A percentile compares a stretch with the other conserved stretches of the same genome.
These are phyloP conservation scores for Alternaria solani DNA, from an alignment of 2,329 filamentous ascomycete species.

Conservation along the genomic window DNA sequence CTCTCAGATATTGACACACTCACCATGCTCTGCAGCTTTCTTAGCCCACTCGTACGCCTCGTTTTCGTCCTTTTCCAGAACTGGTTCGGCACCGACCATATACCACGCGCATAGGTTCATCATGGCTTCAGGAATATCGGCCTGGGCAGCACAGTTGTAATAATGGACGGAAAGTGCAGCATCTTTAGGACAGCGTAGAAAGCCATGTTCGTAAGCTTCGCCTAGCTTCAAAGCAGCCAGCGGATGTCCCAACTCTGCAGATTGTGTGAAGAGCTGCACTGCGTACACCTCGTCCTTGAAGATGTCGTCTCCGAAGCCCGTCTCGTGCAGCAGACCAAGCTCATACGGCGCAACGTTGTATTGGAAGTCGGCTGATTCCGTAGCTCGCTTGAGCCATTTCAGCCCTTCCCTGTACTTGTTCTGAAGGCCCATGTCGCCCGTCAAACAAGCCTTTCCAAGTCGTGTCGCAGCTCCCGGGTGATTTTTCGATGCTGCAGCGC, in stretches of 20 bases:
- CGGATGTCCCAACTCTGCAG: slow-evolving; percentile 87
- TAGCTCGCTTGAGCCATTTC: slow-evolving; percentile 94
- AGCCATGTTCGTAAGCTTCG: slow-evolving; percentile 96
- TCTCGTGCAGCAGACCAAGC: slow-evolving; percentile 86
- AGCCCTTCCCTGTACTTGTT: slow-evolving; percentile 89
- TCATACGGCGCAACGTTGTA: slow-evolving; percentile 95
- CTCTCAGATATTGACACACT: slow-evolving; percentile 45
- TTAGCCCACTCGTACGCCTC: slow-evolving; percentile 97
- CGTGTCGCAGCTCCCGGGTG: slow-evolving; percentile 95
- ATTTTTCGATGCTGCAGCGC: slow-evolving; percentile 87
- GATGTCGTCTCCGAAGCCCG: slow-evolving; percentile 91
- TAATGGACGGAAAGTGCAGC: slow-evolving; percentile 95
- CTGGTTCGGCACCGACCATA: slow-evolving; percentile 89
- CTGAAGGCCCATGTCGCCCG: slow-evolving; percentile 83
- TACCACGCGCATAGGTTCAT: slow-evolving; percentile 99
- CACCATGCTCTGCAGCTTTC: slow-evolving; percentile 85
- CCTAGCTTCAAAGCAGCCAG: slow-evolving; percentile 89
- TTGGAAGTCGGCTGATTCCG: slow-evolving; percentile 87
- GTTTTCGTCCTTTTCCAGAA: slow-evolving; percentile 92
- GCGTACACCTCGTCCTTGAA: slow-evolving; percentile 92
- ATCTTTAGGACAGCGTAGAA: slow-evolving; percentile 85
- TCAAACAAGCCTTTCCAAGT: slow-evolving; percentile 87
- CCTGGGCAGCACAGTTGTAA: slow-evolving; percentile 90
- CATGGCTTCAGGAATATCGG: slow-evolving; percentile 86
- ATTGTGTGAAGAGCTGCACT: slow-evolving; percentile 91